Percentiles rank a stretch among this genome's conserved stretches.
Evolutionary conservation across 1,284 basidiomycete genomes (phyloP).

Genomic region (Moesziomyces aphidis): DNA sequence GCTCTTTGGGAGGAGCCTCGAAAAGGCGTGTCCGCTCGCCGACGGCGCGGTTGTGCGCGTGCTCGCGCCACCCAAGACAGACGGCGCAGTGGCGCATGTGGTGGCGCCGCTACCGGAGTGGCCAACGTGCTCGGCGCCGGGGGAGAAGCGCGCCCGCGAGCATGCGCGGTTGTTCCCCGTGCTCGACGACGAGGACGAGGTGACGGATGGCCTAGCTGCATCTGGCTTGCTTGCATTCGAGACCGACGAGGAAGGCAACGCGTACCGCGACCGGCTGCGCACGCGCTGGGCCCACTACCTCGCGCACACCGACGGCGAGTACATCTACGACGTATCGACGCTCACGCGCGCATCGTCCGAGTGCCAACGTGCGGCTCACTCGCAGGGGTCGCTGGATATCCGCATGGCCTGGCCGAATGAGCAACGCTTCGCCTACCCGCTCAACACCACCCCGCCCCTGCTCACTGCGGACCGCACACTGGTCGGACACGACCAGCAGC

Average conservation of each 20-base stretch:
- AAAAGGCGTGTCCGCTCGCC: constrained; percentile 48
- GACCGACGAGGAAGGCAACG: constrained; percentile 25
- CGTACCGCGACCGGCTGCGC: constrained; percentile 18
- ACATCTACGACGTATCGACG: constrained; percentile 16
- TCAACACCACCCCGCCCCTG: background rate
- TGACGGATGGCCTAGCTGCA: constrained; percentile 28
- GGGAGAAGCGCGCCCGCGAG: constrained; percentile 3
- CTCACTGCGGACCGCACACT: constrained; percentile 79
- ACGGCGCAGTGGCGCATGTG: constrained; percentile 4
- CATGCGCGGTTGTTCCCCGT: constrained; percentile 14
- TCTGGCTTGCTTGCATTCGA: constrained; percentile 22
- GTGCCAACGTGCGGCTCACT: too few species aligned
- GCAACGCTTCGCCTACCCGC: constrained; percentile 66
- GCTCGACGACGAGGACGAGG: constrained; percentile 25
- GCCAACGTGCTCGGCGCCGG: constrained; percentile 5
- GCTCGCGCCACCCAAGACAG: constrained; percentile 24
- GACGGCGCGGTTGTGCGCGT: constrained; percentile 36
- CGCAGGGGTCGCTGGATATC: constrained; percentile 41
- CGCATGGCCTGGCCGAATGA: constrained; percentile 69
- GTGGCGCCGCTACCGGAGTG: constrained; percentile 22
- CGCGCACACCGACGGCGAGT: constrained; percentile 23
- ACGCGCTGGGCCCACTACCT: constrained; percentile 27
- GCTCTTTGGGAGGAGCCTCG: constrained; percentile 42
- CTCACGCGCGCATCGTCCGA: too few species aligned
- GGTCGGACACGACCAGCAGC: constrained; percentile 79